Conservation (phyloP, 805 yeast genomes). For the Zygoascus bituminiphila region DNA sequence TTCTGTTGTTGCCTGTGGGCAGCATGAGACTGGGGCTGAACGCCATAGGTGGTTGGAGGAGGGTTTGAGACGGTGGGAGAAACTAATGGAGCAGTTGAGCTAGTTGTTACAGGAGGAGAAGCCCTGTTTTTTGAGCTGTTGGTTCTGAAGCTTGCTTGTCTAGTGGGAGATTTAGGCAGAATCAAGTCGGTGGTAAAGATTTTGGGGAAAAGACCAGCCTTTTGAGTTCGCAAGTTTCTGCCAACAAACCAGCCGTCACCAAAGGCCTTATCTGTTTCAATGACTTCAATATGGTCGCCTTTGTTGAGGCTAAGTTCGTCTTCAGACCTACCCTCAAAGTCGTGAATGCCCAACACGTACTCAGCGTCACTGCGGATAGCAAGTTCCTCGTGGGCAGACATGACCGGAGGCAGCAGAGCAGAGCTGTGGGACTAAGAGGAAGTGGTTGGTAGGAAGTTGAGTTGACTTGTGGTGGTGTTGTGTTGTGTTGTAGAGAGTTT, state of each 20-base stretch:
- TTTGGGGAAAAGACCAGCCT: slow-evolving; percentile 86
- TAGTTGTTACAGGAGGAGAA: background rate
- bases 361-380: slow-evolving; percentile 4
- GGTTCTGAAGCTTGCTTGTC: background rate
- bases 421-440: no score
- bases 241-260: slow-evolving; percentile 98
- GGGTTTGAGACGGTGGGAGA: background rate
- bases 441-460: no score
- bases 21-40: background rate
- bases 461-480: no score
- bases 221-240: slow-evolving; percentile 57
- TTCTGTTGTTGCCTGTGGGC: background rate
- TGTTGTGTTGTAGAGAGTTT: no score
- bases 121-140: background rate
- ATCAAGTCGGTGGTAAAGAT: slow-evolving; percentile 59
- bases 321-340: slow-evolving; percentile 76
- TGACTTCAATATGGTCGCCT: slow-evolving; percentile 82
- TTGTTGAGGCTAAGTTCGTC: slow-evolving; percentile 76
- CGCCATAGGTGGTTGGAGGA: background rate
- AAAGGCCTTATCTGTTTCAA: slow-evolving; percentile 87
- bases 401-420: no score
- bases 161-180: slow-evolving; percentile 6
- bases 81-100: background rate
- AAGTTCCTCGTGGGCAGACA: background rate
- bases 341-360: slow-evolving; percentile 46